A percentile compares a stretch with the other conserved stretches of the same genome.
Evolutionary conservation across 140 eudicot species (phyloP).

Genomic region (Artemisia princeps): DNA sequence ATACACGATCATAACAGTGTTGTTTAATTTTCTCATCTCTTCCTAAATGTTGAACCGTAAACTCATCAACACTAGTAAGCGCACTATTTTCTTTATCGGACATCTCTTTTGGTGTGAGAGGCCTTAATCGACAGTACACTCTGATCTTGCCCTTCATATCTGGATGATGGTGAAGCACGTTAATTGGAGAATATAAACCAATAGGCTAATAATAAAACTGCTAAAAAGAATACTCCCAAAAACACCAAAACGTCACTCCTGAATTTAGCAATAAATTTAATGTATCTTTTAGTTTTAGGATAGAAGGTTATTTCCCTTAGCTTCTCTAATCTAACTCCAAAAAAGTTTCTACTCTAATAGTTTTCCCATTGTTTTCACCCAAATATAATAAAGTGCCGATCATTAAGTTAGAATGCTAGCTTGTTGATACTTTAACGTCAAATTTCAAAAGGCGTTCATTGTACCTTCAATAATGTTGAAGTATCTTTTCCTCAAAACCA

Average conservation of each 20-base stretch:
- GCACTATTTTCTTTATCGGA: constrained; percentile 50
- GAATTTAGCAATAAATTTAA: neutral
- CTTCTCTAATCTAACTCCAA: neutral
- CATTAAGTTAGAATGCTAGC: neutral
- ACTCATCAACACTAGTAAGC: constrained; percentile 64
- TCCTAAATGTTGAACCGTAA: constrained; percentile 84
- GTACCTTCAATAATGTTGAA: constrained; percentile 91
- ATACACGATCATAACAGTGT: constrained; percentile 81
- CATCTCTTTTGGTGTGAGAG: constrained; percentile 67
- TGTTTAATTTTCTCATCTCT: constrained; percentile 81
- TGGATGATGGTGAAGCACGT: constrained; percentile 17
- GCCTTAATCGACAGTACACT: constrained; percentile 87
- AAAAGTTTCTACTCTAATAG: neutral
- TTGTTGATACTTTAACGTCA: neutral
- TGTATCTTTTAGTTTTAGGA: no score
- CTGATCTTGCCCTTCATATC: constrained; percentile 98
- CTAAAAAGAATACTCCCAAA: neutral
- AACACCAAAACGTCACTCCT: no score
- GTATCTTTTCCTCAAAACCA: constrained; percentile 69
- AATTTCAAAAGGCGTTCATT: neutral
- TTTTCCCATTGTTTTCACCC: no score
- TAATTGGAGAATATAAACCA: neutral
- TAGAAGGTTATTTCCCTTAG: no score
- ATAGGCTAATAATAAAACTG: neutral
- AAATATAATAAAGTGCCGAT: no score